A percentile compares a stretch with the other conserved stretches of the same genome.
Conservation (phyloP, 768 basidiomycete species). For the Roridomyces roridus region DNA sequence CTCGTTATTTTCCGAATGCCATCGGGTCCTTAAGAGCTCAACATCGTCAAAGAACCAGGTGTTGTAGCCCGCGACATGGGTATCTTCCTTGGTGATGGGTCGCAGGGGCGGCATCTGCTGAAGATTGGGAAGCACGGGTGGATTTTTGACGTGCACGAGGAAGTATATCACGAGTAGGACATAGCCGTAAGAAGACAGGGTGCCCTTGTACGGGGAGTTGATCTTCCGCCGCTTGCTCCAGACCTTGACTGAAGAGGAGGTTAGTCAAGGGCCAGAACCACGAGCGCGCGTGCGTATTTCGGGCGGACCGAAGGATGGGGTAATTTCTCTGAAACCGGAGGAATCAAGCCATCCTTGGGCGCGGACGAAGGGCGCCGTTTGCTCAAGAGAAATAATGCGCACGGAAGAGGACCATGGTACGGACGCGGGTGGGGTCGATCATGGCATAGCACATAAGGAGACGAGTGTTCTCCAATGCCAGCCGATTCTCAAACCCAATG, state of each 20-base stretch:
- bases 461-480: slow-evolving; percentile 96
- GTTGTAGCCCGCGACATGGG: slow-evolving; percentile 80
- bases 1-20: slow-evolving; percentile 94
- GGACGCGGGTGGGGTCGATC: slow-evolving; percentile 91
- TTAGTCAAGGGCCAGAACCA: neutral
- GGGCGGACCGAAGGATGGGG: slow-evolving; percentile 8
- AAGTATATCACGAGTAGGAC: slow-evolving; percentile 98
- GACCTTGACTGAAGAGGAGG: slow-evolving; percentile 79
- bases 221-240: slow-evolving; percentile 99
- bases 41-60: slow-evolving; percentile 99
- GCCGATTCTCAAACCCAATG: slow-evolving; percentile 97
- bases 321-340: neutral
- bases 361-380: slow-evolving; percentile 18
- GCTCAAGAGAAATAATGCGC: slow-evolving; percentile 45
- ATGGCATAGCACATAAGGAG: slow-evolving; percentile 97
- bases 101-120: slow-evolving; percentile 93
- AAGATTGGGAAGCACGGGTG: slow-evolving; percentile 94
- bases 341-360: slow-evolving; percentile 4
- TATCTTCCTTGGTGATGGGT: slow-evolving; percentile 84
- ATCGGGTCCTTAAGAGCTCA: slow-evolving; percentile 87
- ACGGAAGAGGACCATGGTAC: slow-evolving; percentile 96
- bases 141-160: slow-evolving; percentile 96
- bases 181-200: slow-evolving; percentile 96
- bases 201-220: slow-evolving; percentile 97
- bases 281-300: neutral